A percentile compares a stretch with the other conserved stretches of the same genome.
Conservation (phyloP, 805 yeast genomes). For the Zygoascus flipseniorum region DNA sequence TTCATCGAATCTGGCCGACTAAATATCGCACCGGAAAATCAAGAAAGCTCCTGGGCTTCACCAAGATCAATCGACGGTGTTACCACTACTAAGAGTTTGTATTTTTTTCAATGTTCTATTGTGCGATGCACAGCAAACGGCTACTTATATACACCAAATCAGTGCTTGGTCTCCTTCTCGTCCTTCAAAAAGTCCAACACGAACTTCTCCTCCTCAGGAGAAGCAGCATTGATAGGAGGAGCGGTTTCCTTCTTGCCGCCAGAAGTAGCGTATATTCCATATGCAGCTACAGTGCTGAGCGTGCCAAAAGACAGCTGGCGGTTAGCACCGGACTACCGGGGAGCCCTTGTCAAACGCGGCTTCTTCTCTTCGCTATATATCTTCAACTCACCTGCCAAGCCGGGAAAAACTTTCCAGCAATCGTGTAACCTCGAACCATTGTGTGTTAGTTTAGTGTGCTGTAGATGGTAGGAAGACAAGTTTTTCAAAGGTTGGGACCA, state of each 20-base stretch:
- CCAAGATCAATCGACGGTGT: no score
- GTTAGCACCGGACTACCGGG: not conserved
- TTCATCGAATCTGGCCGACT: no score
- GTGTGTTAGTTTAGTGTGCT: constrained; percentile 4
- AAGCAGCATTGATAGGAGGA: constrained; percentile 65
- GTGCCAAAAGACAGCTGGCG: constrained; percentile 71
- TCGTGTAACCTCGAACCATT: constrained; percentile 72
- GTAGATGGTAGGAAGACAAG: not conserved
- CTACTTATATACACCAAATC: no score
- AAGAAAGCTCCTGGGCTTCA: no score
- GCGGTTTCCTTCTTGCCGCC: constrained; percentile 46
- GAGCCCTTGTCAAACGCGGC: no score
- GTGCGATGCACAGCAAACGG: no score
- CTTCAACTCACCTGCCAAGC: constrained; percentile 69
- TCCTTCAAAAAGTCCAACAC: constrained; percentile 57
- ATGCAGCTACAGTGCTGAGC: constrained; percentile 55
- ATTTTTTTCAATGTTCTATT: no score
- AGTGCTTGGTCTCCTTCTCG: constrained; percentile 6
- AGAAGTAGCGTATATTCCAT: constrained; percentile 64
- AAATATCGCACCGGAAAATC: no score
- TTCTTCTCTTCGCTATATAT: no score
- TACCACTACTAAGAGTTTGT: no score
- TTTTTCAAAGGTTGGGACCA: constrained; percentile 1
- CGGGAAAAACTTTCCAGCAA: constrained; percentile 76
- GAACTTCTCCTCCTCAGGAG: constrained; percentile 86